Percentiles rank a stretch among this genome's conserved stretches.
Conservation (phyloP, 140 eudicot genomes). For the Anethum foeniculum region DNA sequence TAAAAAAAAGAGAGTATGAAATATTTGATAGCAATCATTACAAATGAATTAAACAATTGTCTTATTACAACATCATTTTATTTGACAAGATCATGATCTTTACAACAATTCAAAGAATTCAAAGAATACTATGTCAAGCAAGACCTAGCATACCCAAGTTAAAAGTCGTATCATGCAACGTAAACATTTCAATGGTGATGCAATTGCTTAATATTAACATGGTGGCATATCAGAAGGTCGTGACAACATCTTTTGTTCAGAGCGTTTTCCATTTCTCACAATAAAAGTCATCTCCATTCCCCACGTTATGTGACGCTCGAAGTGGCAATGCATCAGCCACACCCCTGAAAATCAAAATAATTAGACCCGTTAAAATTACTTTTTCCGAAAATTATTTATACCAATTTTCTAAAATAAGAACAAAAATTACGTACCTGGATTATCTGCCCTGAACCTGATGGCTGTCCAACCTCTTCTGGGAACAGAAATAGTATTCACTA, state of each 20-base stretch:
- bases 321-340: conserved; percentile 13
- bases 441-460: conserved; percentile 53
- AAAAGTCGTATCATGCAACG: not conserved
- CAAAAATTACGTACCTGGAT: conserved; percentile 39
- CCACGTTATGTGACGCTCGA: conserved; percentile 2
- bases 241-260: not conserved
- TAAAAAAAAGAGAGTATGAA: not conserved
- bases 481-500: conserved; percentile 48
- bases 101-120: not conserved
- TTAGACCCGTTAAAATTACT: not conserved
- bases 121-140: too few species aligned
- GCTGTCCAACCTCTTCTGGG: conserved; percentile 63
- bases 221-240: conserved; percentile 7
- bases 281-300: conserved; percentile 9
- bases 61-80: not conserved
- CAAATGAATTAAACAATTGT: not conserved
- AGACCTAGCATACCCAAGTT: not conserved
- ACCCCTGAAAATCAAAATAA: not conserved
- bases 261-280: conserved; percentile 4
- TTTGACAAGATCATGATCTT: not conserved
- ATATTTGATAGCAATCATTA: not conserved
- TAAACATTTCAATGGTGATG: not conserved
- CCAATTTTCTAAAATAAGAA: not conserved
- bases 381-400: not conserved
- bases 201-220: not conserved